Evolutionary conservation across 2,329 filamentous ascomycete genomes (phyloP).

Genomic region (Aspergillus nomiae): DNA sequence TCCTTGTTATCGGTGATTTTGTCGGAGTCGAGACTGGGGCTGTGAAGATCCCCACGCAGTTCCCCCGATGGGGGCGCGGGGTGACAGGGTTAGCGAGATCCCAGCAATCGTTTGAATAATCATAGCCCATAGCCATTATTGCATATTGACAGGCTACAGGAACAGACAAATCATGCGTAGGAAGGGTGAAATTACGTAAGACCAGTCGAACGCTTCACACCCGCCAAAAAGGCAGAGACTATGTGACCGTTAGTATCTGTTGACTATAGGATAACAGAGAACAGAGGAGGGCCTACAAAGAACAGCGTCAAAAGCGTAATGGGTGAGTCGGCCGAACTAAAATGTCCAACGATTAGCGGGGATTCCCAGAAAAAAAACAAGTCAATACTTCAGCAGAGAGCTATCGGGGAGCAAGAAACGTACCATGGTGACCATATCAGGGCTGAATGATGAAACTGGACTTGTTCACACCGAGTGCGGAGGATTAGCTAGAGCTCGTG

Average conservation of each 20-base stretch:
- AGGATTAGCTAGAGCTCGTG: background rate
- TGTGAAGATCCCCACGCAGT: slow-evolving; percentile 36
- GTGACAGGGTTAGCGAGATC: slow-evolving; percentile 30
- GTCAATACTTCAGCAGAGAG: background rate
- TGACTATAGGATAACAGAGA: slow-evolving; percentile 2
- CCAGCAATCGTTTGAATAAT: background rate
- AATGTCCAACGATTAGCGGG: background rate
- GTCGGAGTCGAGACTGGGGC: slow-evolving; percentile 81
- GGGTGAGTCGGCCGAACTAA: slow-evolving; percentile 88
- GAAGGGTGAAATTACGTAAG: slow-evolving; percentile 75
- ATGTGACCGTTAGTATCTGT: background rate
- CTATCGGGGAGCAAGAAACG: background rate
- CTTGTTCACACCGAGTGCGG: background rate
- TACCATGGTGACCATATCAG: slow-evolving; percentile 13
- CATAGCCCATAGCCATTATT: background rate
- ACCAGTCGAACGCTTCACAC: slow-evolving; percentile 95
- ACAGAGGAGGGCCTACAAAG: slow-evolving; percentile 63
- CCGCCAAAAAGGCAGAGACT: slow-evolving; percentile 96
- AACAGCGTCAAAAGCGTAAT: slow-evolving; percentile 96
- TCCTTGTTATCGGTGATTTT: slow-evolving; percentile 81
- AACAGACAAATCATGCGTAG: slow-evolving; percentile 14
- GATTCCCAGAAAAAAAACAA: background rate
- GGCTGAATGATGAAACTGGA: background rate
- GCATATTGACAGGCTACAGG: background rate
- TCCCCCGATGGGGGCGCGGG: slow-evolving; percentile 27